Evolutionary conservation across 2,329 filamentous ascomycete species (phyloP), one percentile per base, ranked within the genome.

Genomic region (Raffaelea deltoideospora): DNA sequence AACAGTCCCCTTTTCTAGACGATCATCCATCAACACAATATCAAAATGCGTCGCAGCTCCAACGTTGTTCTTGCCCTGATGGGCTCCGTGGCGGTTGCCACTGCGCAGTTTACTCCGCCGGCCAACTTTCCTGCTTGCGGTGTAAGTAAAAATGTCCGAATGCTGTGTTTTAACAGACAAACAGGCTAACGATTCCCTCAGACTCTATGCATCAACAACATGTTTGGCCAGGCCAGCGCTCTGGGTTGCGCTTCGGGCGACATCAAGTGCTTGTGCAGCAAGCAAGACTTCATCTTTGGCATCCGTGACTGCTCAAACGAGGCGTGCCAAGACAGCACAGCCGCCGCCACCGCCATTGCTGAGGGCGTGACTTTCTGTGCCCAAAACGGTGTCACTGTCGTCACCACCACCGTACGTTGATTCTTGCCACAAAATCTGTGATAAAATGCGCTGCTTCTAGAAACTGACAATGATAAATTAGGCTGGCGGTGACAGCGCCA

Each of bases 11-110:
- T 28, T n/a, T n/a, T n/a, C n/a, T n/a, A n/a, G n/a, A n/a, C n/a
- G n/a, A n/a, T n/a, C n/a, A 45, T 70, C 71, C 67, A 70, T 70
- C 64, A 53, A 68, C 60, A 46, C n/a, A n/a, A n/a, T n/a, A 72
- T 71, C 67, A 72, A 69, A 64, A 55, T 57, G 38, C 50, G 63
- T 46, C 47, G 23, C 38, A 39, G 28, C 5, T 17, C 27, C 30
- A 29, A 35, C 29, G 15, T 33, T 23, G 31, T 67, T 46, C 31
- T 53, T 36, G 41, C 49, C 44, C 48, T 63, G 42, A 45, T 63
- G 48, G 57, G 57, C 51, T 50, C 39, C 17, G 39, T 39, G 20
- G 40, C 58, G 44, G 48, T 64, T 38, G 57, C 57, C 43, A 54
- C 58, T 33, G 48, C 58, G 29, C 64, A 68, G 50, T 49, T 56